phyloP scores from a whole-genome alignment of 768 basidiomycete species.

The Boletus eberwhitei region DNA sequence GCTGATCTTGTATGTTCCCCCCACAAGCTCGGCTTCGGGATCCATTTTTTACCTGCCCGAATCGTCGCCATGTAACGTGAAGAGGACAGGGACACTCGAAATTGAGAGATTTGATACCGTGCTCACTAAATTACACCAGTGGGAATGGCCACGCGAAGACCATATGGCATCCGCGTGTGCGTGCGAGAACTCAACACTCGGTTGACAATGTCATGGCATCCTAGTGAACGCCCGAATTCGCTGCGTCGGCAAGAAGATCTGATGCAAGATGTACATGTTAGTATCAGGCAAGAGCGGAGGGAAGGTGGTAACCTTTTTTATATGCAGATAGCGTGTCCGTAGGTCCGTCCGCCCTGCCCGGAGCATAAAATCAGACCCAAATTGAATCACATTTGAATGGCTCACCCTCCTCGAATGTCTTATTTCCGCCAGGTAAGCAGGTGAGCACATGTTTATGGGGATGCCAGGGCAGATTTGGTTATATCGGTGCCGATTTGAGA shows the following conservation, averaged over 20 bases:
- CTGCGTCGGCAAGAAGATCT: neutral
- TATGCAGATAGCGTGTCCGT: neutral
- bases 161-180: constrained; percentile 7
- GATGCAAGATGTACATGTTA: neutral
- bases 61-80: constrained; percentile 4
- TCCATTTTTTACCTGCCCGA: neutral
- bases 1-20: neutral
- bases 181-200: constrained; percentile 3
- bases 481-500: neutral
- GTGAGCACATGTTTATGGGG: neutral
- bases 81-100: constrained; percentile 9
- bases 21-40: constrained; percentile 1
- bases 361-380: neutral
- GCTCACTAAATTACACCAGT: constrained; percentile 8
- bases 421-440: constrained; percentile 9
- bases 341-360: neutral
- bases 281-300: neutral
- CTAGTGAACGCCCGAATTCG: neutral
- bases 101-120: constrained; percentile 17
- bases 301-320: neutral
- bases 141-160: constrained; percentile 15
- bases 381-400: neutral
- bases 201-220: neutral
- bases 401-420: constrained; percentile 1
- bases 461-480: neutral